A percentile compares a stretch with the other conserved stretches of the same genome.
phyloP scores from a whole-genome alignment of 805 yeast species.

The Lachancea quebecensis region DNA sequence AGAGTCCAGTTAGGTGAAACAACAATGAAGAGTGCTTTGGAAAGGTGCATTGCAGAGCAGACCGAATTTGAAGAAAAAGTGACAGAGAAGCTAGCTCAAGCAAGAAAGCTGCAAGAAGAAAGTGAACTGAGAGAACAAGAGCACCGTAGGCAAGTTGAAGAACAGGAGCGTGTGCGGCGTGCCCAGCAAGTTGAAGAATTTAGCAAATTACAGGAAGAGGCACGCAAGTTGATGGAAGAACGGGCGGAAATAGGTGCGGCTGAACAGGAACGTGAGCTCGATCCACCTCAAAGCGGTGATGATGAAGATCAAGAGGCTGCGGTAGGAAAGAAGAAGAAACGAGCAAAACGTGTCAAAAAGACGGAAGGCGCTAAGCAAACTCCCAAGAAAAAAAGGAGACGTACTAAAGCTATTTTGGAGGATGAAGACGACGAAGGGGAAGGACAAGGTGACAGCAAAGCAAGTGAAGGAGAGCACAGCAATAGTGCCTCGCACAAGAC shows the following conservation, averaged over 20 bases:
- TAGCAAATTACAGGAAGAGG: slow-evolving; percentile 47
- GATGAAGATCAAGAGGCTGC: slow-evolving; percentile 31
- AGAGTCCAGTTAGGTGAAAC: slow-evolving; percentile 81
- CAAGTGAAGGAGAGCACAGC: slow-evolving; percentile 25
- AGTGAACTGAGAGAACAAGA: slow-evolving; percentile 44
- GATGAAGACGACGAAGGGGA: slow-evolving; percentile 33
- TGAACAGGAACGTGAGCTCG: slow-evolving; percentile 35
- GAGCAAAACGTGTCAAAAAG: slow-evolving; percentile 20
- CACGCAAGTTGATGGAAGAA: slow-evolving; percentile 50
- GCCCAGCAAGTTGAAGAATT: slow-evolving; percentile 49
- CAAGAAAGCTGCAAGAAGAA: slow-evolving; percentile 57
- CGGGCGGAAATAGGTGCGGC: slow-evolving; percentile 41
- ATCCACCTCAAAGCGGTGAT: slow-evolving; percentile 30
- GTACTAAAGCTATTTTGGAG: slow-evolving; percentile 40
- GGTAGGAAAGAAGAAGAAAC: slow-evolving; percentile 25
- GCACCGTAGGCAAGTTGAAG: slow-evolving; percentile 43
- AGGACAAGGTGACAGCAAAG: slow-evolving; percentile 13
- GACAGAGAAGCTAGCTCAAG: slow-evolving; percentile 61
- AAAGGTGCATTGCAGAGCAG: slow-evolving; percentile 65
- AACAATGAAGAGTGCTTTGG: slow-evolving; percentile 66
- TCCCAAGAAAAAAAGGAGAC: slow-evolving; percentile 32
- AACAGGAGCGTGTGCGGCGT: slow-evolving; percentile 37
- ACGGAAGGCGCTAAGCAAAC: slow-evolving; percentile 17
- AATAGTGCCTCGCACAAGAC: slow-evolving; percentile 18
- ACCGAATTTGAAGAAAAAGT: slow-evolving; percentile 53